phyloP scores from a whole-genome alignment of 1,284 basidiomycete genomes.

The Crucibulum parvulum region DNA sequence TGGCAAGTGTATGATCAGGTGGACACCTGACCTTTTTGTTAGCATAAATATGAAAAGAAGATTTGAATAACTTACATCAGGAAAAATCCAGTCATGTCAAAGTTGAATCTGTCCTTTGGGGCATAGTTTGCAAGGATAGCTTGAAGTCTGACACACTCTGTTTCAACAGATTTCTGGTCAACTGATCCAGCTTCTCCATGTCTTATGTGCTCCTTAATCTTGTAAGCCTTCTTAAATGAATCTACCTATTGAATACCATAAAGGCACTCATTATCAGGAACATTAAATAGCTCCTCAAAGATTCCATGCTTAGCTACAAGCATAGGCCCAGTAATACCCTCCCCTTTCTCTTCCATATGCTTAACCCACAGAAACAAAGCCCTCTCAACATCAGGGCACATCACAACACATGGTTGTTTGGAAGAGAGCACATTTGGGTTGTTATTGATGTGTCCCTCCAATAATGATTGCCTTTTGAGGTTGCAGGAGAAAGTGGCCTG shows the following conservation, averaged over 20 bases:
- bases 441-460: slow-evolving; percentile 12
- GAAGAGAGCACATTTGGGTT: slow-evolving; percentile 25
- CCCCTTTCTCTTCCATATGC: slow-evolving; percentile 22
- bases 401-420: slow-evolving; percentile 27
- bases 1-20: slow-evolving; percentile 6
- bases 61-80: slow-evolving; percentile 1
- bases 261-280: background rate
- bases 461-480: slow-evolving; percentile 8
- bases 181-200: slow-evolving; percentile 48
- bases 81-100: slow-evolving; percentile 43
- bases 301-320: background rate
- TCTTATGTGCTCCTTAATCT: slow-evolving; percentile 26
- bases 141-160: slow-evolving; percentile 25
- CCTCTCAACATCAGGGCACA: slow-evolving; percentile 27
- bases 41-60: too few relatives aligned
- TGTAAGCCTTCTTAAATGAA: background rate
- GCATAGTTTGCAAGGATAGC: slow-evolving; percentile 18
- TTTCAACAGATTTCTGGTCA: slow-evolving; percentile 26
- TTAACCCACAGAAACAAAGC: slow-evolving; percentile 29
- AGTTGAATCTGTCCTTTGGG: slow-evolving; percentile 34
- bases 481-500: slow-evolving; percentile 26
- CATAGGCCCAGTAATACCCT: slow-evolving; percentile 7
- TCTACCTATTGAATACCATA: background rate
- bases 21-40: background rate
- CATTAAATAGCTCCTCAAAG: background rate